Conservation (phyloP, 2,329 filamentous ascomycete species). For the Chaetomium strumarium region DNA sequence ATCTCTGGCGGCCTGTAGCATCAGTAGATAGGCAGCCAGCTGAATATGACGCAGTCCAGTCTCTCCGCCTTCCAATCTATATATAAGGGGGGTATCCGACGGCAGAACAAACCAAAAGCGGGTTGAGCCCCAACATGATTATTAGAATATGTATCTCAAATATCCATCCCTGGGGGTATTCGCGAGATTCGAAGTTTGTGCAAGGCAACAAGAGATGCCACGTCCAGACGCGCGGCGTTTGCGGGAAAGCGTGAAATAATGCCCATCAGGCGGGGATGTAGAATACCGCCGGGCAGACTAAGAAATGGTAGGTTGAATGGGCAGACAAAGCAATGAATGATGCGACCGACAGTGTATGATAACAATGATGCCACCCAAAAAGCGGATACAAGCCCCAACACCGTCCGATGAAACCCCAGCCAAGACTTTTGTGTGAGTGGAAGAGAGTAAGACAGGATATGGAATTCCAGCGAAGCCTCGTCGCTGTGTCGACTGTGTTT, state of each 20-base stretch:
- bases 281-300: not conserved
- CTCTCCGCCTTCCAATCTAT: slow-evolving; percentile 7
- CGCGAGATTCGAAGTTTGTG: slow-evolving; percentile 4
- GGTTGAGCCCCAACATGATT: not conserved
- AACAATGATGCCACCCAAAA: slow-evolving; percentile 15
- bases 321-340: slow-evolving; percentile 9
- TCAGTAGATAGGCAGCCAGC: not conserved
- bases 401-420: slow-evolving; percentile 17
- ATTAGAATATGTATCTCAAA: slow-evolving; percentile 13
- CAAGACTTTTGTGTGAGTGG: slow-evolving; percentile 10
- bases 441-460: not conserved
- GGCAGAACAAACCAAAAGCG: not conserved
- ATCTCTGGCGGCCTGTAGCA: not conserved
- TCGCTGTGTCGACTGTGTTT: slow-evolving; percentile 26
- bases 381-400: slow-evolving; percentile 12
- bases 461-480: not conserved
- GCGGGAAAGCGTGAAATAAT: not conserved
- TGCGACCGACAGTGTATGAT: slow-evolving; percentile 17
- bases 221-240: slow-evolving; percentile 3
- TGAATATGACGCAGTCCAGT: not conserved
- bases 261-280: not conserved
- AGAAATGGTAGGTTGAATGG: not conserved
- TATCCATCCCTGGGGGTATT: slow-evolving; percentile 14
- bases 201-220: slow-evolving; percentile 1
- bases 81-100: slow-evolving; percentile 8